A percentile compares a stretch with the other conserved stretches of the same genome.
Evolutionary conservation across 345 rosid genomes (phyloP).

Genomic region (Geranium brycei): DNA sequence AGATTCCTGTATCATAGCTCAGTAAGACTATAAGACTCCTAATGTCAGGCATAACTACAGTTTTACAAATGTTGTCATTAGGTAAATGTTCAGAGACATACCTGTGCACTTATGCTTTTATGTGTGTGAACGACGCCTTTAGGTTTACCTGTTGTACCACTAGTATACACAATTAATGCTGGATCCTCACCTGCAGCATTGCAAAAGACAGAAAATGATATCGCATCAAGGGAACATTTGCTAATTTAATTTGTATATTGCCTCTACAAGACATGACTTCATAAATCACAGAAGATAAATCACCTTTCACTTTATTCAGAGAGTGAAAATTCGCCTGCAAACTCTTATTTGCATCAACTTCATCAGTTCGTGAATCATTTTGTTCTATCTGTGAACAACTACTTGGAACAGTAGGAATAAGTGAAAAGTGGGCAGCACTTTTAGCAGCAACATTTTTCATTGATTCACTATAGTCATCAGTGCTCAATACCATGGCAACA

Average conservation of each 20-base stretch:
- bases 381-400: conserved; percentile 16
- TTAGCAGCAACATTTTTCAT: conserved; percentile 66
- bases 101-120: conserved; percentile 79
- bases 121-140: conserved; percentile 96
- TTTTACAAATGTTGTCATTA: background rate
- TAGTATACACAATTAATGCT: conserved; percentile 79
- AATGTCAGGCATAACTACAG: too few species aligned
- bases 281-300: conserved; percentile 7
- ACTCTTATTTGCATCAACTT: conserved; percentile 21
- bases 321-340: conserved; percentile 21
- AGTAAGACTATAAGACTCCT: too few species aligned
- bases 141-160: conserved; percentile 99
- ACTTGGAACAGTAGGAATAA: conserved; percentile 46
- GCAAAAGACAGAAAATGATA: conserved; percentile 12
- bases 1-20: too few species aligned
- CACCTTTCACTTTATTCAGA: conserved; percentile 11
- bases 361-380: conserved; percentile 11
- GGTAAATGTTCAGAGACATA: conserved; percentile 5
- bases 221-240: background rate
- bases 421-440: conserved; percentile 48
- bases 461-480: conserved; percentile 52
- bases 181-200: conserved; percentile 54
- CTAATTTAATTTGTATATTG: conserved; percentile 6
- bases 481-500: conserved; percentile 59
- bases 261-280: background rate